A percentile compares a stretch with the other conserved stretches of the same genome.
Conservation (phyloP, 1,139 yeast species). For the Hyphopichia fennica region DNA sequence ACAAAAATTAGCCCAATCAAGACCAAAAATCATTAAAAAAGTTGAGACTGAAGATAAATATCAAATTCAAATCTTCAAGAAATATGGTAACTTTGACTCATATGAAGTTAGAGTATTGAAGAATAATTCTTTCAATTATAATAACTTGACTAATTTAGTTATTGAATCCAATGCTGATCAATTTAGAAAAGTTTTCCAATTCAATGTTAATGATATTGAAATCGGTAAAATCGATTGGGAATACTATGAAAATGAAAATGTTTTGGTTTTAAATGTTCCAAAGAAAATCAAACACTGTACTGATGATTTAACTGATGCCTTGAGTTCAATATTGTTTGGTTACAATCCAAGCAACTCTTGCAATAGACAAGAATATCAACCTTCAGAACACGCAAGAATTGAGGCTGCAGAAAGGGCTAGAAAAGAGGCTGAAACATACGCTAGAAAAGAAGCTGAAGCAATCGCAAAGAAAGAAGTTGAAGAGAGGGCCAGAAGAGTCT, state of each 20-base stretch:
- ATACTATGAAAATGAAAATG: conserved; percentile 28
- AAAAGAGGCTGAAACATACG: conserved; percentile 11
- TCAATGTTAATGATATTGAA: conserved; percentile 34
- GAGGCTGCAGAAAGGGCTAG: conserved; percentile 9
- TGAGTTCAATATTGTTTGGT: conserved; percentile 1
- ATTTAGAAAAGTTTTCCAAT: conserved; percentile 34
- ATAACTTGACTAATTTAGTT: conserved; percentile 24
- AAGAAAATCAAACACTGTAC: conserved; percentile 21
- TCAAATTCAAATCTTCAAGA: conserved; percentile 41
- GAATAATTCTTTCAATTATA: conserved; percentile 12
- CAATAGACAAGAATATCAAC: conserved; percentile 2
- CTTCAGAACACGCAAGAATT: too few species aligned
- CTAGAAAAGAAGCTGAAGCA: conserved; percentile 15
- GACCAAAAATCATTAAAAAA: conserved; percentile 37
- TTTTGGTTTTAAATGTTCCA: conserved; percentile 43
- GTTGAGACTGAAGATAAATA: conserved; percentile 37
- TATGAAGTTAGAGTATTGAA: conserved; percentile 41
- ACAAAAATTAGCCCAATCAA: conserved; percentile 12
- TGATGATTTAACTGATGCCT: conserved; percentile 8
- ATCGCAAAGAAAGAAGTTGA: conserved; percentile 9
- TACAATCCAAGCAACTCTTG: neutral
- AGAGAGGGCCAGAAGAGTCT: conserved; percentile 8
- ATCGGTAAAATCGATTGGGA: conserved; percentile 38
- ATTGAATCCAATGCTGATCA: conserved; percentile 32
- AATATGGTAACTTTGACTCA: conserved; percentile 34